Conservation (phyloP, 1,284 basidiomycete species). For the Fomitopsis palustris region DNA sequence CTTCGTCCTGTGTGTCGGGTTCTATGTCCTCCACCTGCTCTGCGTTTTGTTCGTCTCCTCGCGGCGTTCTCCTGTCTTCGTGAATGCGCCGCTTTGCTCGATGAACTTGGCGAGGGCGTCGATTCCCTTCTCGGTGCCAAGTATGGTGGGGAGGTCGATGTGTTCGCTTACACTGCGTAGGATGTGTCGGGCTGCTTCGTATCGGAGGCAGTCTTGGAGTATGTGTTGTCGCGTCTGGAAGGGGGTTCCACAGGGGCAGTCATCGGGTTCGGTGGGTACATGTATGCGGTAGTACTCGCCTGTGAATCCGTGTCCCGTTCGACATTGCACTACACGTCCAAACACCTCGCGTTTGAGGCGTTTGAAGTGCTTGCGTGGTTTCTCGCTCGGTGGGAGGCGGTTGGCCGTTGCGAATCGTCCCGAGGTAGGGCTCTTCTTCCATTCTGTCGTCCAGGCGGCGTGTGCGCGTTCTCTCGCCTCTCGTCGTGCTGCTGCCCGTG, state of each 20-base stretch:
- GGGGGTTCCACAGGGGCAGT: too few relatives aligned
- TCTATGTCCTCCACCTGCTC: too few relatives aligned
- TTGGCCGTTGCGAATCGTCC: too few relatives aligned
- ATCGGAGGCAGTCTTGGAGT: slow-evolving; percentile 1
- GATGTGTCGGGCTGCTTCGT: background rate
- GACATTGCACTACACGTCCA: slow-evolving; percentile 21
- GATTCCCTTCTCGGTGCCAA: background rate
- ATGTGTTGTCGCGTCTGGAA: too few relatives aligned
- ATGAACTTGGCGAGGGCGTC: too few relatives aligned
- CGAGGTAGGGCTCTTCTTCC: too few relatives aligned
- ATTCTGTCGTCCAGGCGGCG: too few relatives aligned
- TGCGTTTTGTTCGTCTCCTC: background rate
- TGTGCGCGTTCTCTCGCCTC: too few relatives aligned
- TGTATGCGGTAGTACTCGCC: slow-evolving; percentile 26
- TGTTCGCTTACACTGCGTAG: background rate
- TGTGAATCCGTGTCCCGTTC: slow-evolving; percentile 26
- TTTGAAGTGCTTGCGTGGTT: slow-evolving; percentile 17
- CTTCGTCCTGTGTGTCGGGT: background rate
- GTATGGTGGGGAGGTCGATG: background rate
- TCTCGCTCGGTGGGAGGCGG: too few relatives aligned
- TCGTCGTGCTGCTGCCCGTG: too few relatives aligned
- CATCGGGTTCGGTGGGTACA: too few relatives aligned
- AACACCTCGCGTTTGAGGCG: slow-evolving; percentile 18
- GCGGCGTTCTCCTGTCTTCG: background rate
- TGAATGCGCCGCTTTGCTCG: too few relatives aligned